Percentiles rank a stretch among this genome's conserved stretches.
phyloP scores from a whole-genome alignment of 1,284 basidiomycete genomes.

The Ganoderma multipileum region DNA sequence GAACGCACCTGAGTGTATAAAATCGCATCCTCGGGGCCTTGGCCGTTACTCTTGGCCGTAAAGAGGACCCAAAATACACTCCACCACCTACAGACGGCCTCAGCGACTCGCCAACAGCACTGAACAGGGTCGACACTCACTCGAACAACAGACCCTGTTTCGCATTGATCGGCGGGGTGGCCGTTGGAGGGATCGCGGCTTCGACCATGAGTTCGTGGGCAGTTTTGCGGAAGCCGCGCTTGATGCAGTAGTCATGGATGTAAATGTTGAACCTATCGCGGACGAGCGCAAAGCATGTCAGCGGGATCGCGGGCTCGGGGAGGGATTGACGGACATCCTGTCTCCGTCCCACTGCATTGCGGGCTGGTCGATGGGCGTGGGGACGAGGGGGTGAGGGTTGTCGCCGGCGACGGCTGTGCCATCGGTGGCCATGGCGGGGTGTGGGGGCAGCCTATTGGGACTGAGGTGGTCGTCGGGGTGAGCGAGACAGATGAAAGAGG shows the following conservation, averaged over 20 bases:
- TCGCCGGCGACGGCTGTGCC: constrained; percentile 20
- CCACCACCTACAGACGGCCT: constrained; percentile 69
- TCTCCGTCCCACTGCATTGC: constrained; percentile 57
- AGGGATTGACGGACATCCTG: constrained; percentile 49
- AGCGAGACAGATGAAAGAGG: constrained; percentile 2
- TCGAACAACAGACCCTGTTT: constrained; percentile 83
- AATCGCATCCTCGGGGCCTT: constrained; percentile 71
- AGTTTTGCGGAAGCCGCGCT: constrained; percentile 76
- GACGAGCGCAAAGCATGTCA: constrained; percentile 7
- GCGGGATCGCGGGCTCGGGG: not conserved
- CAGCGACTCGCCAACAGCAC: not conserved
- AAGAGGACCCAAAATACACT: constrained; percentile 87
- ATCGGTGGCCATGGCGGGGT: constrained; percentile 30
- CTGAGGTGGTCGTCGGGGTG: constrained; percentile 18
- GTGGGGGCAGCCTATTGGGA: constrained; percentile 14
- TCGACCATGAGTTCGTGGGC: constrained; percentile 68
- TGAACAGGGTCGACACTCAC: constrained; percentile 50
- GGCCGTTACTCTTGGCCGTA: constrained; percentile 72
- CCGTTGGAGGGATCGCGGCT: constrained; percentile 65
- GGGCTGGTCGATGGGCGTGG: constrained; percentile 13
- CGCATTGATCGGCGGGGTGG: constrained; percentile 78
- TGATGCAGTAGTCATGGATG: constrained; percentile 82
- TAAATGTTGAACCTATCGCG: constrained; percentile 82
- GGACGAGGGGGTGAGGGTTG: constrained; percentile 3
- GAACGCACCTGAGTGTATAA: constrained; percentile 70